Percentiles rank a stretch among this genome's conserved stretches.
Conservation (phyloP, 192 early-diverging fungal genomes). For the Dimargaris xerosporica region DNA sequence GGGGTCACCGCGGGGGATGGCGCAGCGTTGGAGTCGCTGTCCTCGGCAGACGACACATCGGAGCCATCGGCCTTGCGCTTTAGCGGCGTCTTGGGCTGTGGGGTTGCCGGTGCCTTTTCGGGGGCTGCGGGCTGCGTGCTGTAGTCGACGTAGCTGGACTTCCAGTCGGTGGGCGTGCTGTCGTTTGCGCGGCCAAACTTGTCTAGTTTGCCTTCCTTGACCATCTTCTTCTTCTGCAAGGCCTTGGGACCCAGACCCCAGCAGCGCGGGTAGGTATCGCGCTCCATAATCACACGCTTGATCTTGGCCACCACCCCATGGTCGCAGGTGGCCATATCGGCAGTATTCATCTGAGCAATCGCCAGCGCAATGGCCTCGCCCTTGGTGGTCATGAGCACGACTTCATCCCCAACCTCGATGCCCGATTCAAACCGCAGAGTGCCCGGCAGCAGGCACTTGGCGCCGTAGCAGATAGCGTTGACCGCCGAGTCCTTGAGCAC, state of each 20-base stretch:
- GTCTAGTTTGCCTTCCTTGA: slow-evolving; percentile 96
- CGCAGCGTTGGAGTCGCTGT: slow-evolving; percentile 17
- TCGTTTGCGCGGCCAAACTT: slow-evolving; percentile 90
- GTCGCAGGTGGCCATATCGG: slow-evolving; percentile 92
- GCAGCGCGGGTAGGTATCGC: slow-evolving; percentile 94
- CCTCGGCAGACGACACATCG: slow-evolving; percentile 20
- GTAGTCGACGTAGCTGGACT: slow-evolving; percentile 59
- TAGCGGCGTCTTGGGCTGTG: slow-evolving; percentile 4
- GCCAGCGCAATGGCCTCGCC: slow-evolving; percentile 98
- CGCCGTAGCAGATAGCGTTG: slow-evolving; percentile 98
- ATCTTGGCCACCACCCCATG: slow-evolving; percentile 98
- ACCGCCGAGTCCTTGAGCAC: slow-evolving; percentile 98
- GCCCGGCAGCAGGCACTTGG: slow-evolving; percentile 97
- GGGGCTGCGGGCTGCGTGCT: slow-evolving; percentile 20
- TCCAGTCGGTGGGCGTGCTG: slow-evolving; percentile 71
- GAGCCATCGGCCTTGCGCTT: slow-evolving; percentile 13
- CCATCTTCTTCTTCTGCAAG: slow-evolving; percentile 92
- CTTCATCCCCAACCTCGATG: slow-evolving; percentile 92
- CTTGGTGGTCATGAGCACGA: slow-evolving; percentile 99
- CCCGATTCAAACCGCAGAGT: slow-evolving; percentile 89
- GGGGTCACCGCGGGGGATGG: slow-evolving; percentile 19
- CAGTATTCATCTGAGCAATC: slow-evolving; percentile 93
- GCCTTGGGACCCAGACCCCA: slow-evolving; percentile 97
- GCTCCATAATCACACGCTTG: slow-evolving; percentile 99
- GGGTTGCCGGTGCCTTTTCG: slow-evolving; percentile 10